These are phyloP conservation scores for Penicillium salamii DNA, from an alignment of 495 filamentous ascomycete species.

Conservation along the genomic window DNA sequence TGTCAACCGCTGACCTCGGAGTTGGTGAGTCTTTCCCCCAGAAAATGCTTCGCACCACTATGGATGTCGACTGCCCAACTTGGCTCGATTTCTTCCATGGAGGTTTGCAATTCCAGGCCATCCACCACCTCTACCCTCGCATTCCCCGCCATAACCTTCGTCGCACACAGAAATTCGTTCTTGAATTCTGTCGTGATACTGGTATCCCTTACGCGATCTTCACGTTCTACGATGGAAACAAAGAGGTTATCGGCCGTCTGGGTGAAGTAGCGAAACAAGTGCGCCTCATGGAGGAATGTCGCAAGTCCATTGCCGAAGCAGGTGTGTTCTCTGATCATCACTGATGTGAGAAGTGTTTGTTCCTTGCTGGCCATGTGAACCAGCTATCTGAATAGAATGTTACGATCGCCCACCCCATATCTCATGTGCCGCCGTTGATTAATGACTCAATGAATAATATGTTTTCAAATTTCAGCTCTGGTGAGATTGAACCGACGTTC, in stretches of 20 bases:
- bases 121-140: constrained; percentile 93
- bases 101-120: constrained; percentile 92
- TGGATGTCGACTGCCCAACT: constrained; percentile 93
- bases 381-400: constrained; percentile 1
- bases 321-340: constrained; percentile 38
- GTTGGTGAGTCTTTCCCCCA: constrained; percentile 88
- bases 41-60: constrained; percentile 94
- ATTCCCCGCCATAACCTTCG: constrained; percentile 93
- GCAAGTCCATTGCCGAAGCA: constrained; percentile 54
- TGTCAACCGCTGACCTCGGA: constrained; percentile 88
- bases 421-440: not conserved
- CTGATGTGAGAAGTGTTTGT: constrained; percentile 7
- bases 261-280: constrained; percentile 87
- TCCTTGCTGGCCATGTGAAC: constrained; percentile 13
- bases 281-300: constrained; percentile 81
- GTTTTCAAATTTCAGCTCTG: too few relatives aligned
- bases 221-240: constrained; percentile 91
- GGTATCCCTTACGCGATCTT: constrained; percentile 92
- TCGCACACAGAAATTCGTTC: constrained; percentile 73
- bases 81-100: constrained; percentile 98
- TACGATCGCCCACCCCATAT: constrained; percentile 1
- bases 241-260: constrained; percentile 77
- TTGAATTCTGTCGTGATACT: constrained; percentile 87
- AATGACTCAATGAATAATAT: constrained; percentile 15
- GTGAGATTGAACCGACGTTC: too few relatives aligned